These are phyloP conservation scores for Xylaria sp. DNA, from an alignment of 495 filamentous ascomycete genomes.

Conservation along the genomic window DNA sequence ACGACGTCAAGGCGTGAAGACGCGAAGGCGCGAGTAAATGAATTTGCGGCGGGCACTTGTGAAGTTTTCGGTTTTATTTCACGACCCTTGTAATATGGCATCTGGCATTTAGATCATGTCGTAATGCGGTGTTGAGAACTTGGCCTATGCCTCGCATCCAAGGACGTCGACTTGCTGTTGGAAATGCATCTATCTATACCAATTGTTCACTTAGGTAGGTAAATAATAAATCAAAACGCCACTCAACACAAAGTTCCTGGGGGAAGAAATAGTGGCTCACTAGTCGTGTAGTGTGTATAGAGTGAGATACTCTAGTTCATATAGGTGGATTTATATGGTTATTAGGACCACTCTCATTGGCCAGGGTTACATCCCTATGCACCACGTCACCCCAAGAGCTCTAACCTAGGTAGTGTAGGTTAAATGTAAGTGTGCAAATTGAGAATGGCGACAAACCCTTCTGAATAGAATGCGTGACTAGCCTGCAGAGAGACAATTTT, in stretches of 20 bases:
- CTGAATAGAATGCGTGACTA: too few relatives aligned
- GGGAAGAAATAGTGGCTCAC: background rate
- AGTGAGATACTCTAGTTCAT: background rate
- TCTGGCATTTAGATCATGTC: background rate
- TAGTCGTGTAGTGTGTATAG: background rate
- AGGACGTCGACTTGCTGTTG: too few relatives aligned
- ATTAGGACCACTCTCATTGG: background rate
- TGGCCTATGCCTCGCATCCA: too few relatives aligned
- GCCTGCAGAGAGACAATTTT: too few relatives aligned
- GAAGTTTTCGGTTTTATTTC: background rate
- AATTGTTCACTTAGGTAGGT: background rate
- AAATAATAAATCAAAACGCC: background rate
- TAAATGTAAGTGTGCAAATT: too few relatives aligned
- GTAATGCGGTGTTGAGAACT: too few relatives aligned
- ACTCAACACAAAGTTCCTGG: background rate
- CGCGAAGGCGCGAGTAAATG: conserved; percentile 3
- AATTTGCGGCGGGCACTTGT: background rate
- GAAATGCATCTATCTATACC: background rate
- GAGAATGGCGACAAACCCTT: too few relatives aligned
- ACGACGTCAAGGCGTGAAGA: background rate
- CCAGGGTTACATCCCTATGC: too few relatives aligned
- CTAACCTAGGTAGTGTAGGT: too few relatives aligned
- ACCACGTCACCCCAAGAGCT: too few relatives aligned
- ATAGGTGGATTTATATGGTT: too few relatives aligned
- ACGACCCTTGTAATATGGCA: background rate